These are phyloP conservation scores for Ashbya aceris DNA, from an alignment of 1,139 yeast genomes.

Conservation along the genomic window DNA sequence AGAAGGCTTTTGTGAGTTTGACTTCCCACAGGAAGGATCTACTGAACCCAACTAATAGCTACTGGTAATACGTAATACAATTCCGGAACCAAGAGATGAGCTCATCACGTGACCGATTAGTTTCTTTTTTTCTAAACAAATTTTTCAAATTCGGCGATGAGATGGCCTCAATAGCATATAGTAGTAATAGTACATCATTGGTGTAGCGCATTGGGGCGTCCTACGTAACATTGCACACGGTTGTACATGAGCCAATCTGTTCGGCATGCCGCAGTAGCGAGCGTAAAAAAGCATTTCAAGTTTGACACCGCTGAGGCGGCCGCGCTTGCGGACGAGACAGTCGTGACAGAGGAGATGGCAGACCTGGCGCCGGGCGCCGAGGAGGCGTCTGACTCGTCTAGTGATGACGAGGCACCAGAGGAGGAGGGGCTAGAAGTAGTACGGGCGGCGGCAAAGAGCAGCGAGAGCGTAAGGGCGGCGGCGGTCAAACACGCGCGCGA, in stretches of 20 bases:
- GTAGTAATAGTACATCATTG: no score
- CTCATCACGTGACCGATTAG: constrained; percentile 3
- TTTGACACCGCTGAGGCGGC: constrained; percentile 14
- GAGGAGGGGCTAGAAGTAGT: constrained; percentile 30
- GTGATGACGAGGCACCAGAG: constrained; percentile 33
- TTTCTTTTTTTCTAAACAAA: constrained; percentile 2
- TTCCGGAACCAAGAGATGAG: not conserved
- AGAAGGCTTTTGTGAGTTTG: constrained; percentile 8
- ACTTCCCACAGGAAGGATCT: not conserved
- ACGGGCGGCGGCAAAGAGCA: constrained; percentile 28
- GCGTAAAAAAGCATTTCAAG: constrained; percentile 13
- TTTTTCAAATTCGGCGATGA: constrained; percentile 4
- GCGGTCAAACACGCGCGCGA: constrained; percentile 33
- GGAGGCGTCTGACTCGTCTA: constrained; percentile 20
- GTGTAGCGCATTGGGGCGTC: no score
- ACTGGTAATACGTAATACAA: constrained; percentile 1
- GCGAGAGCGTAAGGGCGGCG: constrained; percentile 32
- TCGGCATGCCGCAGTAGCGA: constrained; percentile 4
- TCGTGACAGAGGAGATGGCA: no score
- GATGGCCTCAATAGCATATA: constrained; percentile 4
- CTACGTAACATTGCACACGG: no score
- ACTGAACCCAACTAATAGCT: constrained; percentile 2
- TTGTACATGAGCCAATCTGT: no score
- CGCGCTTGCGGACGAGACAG: not conserved
- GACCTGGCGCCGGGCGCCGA: not conserved